Conservation (phyloP, 495 filamentous ascomycete genomes). For the Talaromyces wortmannii region DNA sequence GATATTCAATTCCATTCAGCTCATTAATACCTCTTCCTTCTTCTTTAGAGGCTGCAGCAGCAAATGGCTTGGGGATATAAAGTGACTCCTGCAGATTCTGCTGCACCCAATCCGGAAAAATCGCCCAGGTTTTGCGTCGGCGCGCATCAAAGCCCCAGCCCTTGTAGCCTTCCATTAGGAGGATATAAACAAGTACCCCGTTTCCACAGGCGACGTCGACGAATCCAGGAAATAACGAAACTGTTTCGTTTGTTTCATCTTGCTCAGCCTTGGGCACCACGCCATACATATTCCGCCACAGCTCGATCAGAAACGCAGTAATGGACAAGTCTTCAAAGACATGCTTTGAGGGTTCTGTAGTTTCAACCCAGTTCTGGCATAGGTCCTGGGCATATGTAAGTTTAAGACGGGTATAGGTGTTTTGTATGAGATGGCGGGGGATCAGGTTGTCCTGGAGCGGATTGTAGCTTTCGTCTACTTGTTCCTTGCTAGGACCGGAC, state of each 20-base stretch:
- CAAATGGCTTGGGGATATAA: constrained; percentile 60
- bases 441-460: constrained; percentile 65
- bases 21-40: neutral
- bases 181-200: constrained; percentile 82
- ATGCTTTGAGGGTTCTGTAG: constrained; percentile 83
- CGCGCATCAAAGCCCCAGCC: constrained; percentile 93
- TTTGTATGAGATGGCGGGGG: constrained; percentile 65
- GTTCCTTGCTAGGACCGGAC: constrained; percentile 14
- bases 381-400: constrained; percentile 61
- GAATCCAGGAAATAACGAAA: constrained; percentile 67
- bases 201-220: constrained; percentile 96
- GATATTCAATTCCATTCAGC: constrained; percentile 28
- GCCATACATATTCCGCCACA: constrained; percentile 83
- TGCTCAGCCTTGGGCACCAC: constrained; percentile 14
- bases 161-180: constrained; percentile 71
- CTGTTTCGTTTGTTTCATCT: constrained; percentile 7
- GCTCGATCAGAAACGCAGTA: constrained; percentile 85
- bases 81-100: constrained; percentile 60
- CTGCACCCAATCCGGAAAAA: constrained; percentile 51
- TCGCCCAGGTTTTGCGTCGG: constrained; percentile 72
- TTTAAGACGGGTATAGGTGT: constrained; percentile 79
- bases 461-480: constrained; percentile 30
- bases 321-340: constrained; percentile 94
- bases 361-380: constrained; percentile 69
- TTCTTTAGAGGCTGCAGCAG: constrained; percentile 10